A percentile compares a stretch with the other conserved stretches of the same genome.
These are phyloP conservation scores for Malbranchea zuffiana DNA, from an alignment of 2,329 filamentous ascomycete species.

Conservation along the genomic window DNA sequence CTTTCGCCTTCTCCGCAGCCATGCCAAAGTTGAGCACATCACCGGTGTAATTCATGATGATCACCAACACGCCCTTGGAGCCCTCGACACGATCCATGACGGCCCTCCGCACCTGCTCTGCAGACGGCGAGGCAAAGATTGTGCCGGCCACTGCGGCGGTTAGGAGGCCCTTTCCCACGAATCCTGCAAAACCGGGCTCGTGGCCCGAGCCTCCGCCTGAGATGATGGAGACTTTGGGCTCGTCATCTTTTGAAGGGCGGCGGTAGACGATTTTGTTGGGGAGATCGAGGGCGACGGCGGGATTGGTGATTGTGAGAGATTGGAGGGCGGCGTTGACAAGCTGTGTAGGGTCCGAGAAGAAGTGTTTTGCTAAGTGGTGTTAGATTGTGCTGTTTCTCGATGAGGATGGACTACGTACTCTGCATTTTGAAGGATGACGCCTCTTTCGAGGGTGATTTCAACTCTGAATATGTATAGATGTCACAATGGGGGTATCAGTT, in stretches of 20 bases:
- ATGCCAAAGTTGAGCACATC: conserved; percentile 88
- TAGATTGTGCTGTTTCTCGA: conserved; percentile 5
- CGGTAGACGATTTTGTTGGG: conserved; percentile 77
- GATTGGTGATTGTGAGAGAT: conserved; percentile 72
- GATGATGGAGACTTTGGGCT: conserved; percentile 63
- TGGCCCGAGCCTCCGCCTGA: conserved; percentile 85
- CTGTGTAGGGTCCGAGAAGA: conserved; percentile 71
- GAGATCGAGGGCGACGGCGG: conserved; percentile 64
- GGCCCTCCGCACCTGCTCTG: conserved; percentile 70
- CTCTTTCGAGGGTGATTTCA: too few species aligned
- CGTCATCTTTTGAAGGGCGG: conserved; percentile 42
- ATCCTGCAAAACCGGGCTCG: conserved; percentile 76
- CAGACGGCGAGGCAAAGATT: conserved; percentile 71
- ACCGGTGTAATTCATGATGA: conserved; percentile 91
- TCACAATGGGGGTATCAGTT: too few species aligned
- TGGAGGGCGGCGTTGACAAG: conserved; percentile 68
- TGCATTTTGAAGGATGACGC: conserved; percentile 22
- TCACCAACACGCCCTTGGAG: conserved; percentile 67
- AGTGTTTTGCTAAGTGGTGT: conserved; percentile 55
- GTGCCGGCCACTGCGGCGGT: conserved; percentile 75
- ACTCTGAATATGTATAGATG: too few species aligned
- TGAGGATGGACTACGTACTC: conserved; percentile 23
- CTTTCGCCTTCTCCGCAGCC: conserved; percentile 83
- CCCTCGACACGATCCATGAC: conserved; percentile 62
- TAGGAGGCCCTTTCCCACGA: conserved; percentile 72